phyloP scores from a whole-genome alignment of 1,284 basidiomycete species.

The Athelia sp. region DNA sequence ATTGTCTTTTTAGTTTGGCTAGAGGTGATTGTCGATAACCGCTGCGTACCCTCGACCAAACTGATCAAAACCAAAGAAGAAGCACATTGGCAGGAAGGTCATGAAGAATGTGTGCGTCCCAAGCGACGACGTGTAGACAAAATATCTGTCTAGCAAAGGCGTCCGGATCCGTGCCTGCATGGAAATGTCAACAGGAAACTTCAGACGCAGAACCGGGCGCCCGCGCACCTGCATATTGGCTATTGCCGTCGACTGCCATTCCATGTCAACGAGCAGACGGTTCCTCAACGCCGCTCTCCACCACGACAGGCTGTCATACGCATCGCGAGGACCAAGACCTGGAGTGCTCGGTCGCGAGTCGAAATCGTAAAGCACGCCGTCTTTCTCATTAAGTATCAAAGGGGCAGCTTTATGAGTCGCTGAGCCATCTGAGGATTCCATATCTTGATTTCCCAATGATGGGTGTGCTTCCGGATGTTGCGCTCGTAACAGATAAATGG shows the following conservation, averaged over 20 bases:
- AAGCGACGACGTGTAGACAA: constrained; percentile 86
- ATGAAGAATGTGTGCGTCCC: constrained; percentile 97
- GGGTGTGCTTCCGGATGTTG: no score
- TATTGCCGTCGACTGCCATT: constrained; percentile 62
- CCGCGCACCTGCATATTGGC: constrained; percentile 64
- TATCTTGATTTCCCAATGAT: no score
- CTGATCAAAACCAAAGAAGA: constrained; percentile 80
- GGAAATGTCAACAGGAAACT: background rate
- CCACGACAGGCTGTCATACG: constrained; percentile 63
- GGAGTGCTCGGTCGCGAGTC: background rate
- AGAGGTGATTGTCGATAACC: background rate
- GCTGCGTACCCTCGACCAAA: constrained; percentile 68
- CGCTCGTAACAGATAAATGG: no score
- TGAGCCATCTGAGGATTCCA: no score
- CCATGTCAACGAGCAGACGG: constrained; percentile 53
- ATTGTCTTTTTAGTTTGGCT: no score
- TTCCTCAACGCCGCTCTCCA: constrained; percentile 70
- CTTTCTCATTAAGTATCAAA: no score
- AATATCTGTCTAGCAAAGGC: constrained; percentile 79
- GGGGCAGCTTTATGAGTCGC: no score
- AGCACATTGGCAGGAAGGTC: constrained; percentile 80
- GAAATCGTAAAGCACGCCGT: no score
- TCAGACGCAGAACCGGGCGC: background rate
- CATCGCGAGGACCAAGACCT: constrained; percentile 35
- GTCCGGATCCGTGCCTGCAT: constrained; percentile 53